A percentile compares a stretch with the other conserved stretches of the same genome.
phyloP scores from a whole-genome alignment of 768 basidiomycete species.

The Hortiboletus flavorubellus region DNA sequence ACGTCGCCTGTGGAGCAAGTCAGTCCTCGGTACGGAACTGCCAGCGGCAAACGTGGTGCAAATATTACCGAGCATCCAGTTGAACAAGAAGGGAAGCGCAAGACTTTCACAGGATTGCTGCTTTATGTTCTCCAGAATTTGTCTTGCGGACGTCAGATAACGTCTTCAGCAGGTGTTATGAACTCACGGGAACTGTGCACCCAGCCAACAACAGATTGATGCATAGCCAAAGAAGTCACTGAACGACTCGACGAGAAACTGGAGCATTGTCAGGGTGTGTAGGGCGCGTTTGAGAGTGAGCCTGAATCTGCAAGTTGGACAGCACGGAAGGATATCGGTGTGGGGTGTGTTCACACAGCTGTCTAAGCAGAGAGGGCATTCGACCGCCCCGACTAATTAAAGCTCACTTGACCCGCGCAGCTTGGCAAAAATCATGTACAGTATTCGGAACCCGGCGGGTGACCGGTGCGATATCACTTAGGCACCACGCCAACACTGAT shows the following conservation, averaged over 20 bases:
- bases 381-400: neutral
- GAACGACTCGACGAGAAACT: constrained; percentile 27
- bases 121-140: constrained; percentile 76
- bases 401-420: neutral
- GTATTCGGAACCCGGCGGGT: too few relatives aligned
- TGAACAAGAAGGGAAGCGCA: constrained; percentile 87
- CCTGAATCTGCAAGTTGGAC: neutral
- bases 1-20: constrained; percentile 63
- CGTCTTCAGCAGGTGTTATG: neutral
- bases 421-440: neutral
- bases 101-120: constrained; percentile 84
- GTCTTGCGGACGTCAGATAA: constrained; percentile 44
- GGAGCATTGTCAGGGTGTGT: constrained; percentile 1
- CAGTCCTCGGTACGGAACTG: constrained; percentile 2
- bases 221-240: constrained; percentile 68
- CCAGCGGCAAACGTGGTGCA: constrained; percentile 2
- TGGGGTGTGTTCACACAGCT: constrained; percentile 17
- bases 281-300: neutral
- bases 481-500: too few relatives aligned
- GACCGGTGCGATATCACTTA: too few relatives aligned
- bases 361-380: neutral
- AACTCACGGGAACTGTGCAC: constrained; percentile 86
- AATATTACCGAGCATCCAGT: constrained; percentile 82
- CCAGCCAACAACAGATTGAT: constrained; percentile 78
- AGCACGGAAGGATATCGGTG: constrained; percentile 5